phyloP scores from a whole-genome alignment of 176 grass and related monocot species.

The Stipa capillata region DNA sequence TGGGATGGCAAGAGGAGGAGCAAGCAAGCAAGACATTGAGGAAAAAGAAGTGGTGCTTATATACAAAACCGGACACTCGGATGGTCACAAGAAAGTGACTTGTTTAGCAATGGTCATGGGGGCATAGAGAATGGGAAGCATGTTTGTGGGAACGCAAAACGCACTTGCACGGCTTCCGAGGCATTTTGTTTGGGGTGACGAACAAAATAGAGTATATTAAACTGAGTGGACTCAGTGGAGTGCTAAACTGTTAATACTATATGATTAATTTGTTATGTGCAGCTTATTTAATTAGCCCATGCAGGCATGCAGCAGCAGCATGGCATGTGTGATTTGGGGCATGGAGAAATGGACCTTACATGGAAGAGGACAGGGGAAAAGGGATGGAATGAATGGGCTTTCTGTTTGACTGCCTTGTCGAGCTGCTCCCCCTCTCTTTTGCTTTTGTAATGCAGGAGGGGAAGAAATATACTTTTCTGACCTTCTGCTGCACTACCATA shows the following conservation, averaged over 20 bases:
- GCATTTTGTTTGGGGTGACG: not conserved
- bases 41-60: slow-evolving; percentile 25
- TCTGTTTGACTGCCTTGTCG: slow-evolving; percentile 44
- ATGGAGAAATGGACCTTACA: slow-evolving; percentile 29
- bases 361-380: not conserved
- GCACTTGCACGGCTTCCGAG: slow-evolving; percentile 39
- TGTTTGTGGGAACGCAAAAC: slow-evolving; percentile 66
- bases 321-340: slow-evolving; percentile 15
- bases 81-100: slow-evolving; percentile 14
- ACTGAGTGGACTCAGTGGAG: not conserved
- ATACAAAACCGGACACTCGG: slow-evolving; percentile 9
- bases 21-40: not conserved
- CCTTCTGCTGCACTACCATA: slow-evolving; percentile 1
- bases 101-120: slow-evolving; percentile 29
- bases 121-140: slow-evolving; percentile 34
- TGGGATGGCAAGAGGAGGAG: not conserved
- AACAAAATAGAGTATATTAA: not conserved
- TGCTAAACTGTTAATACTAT: not conserved
- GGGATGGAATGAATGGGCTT: slow-evolving; percentile 35
- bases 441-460: slow-evolving; percentile 9
- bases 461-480: slow-evolving; percentile 32
- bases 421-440: slow-evolving; percentile 12
- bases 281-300: not conserved
- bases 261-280: not conserved
- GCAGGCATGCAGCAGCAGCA: slow-evolving; percentile 9